Evolutionary conservation across 2,329 filamentous ascomycete genomes (phyloP).

Genomic region (Cladophialophora psammophila): DNA sequence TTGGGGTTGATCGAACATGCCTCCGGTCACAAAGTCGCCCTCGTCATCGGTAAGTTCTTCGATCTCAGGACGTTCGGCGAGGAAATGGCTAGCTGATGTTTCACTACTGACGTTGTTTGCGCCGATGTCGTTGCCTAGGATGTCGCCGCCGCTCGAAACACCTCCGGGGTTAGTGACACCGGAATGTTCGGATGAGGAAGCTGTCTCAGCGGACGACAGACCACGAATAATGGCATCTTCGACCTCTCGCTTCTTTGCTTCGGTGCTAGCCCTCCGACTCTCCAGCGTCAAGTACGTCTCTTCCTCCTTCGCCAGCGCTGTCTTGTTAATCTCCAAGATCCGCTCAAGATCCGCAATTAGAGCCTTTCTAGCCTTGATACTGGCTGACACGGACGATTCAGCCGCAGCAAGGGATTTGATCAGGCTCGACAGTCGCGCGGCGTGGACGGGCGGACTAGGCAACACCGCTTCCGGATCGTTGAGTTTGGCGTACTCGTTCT

Average conservation of each 20-base stretch:
- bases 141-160: constrained; percentile 37
- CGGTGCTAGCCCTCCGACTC: constrained; percentile 73
- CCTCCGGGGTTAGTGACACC: constrained; percentile 40
- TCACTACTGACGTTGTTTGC: constrained; percentile 12
- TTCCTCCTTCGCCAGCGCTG: constrained; percentile 74
- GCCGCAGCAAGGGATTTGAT: constrained; percentile 87
- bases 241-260: constrained; percentile 84
- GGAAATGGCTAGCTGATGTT: constrained; percentile 14
- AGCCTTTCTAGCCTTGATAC: constrained; percentile 81
- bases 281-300: constrained; percentile 68
- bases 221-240: constrained; percentile 91
- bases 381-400: constrained; percentile 86
- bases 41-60: constrained; percentile 40
- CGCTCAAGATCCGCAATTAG: constrained; percentile 84
- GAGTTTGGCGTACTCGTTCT: constrained; percentile 83
- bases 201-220: constrained; percentile 66
- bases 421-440: constrained; percentile 86
- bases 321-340: constrained; percentile 75
- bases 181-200: constrained; percentile 55
- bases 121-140: constrained; percentile 47
- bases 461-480: constrained; percentile 72
- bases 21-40: constrained; percentile 13
- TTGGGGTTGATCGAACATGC: constrained; percentile 14
- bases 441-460: constrained; percentile 87
- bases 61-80: constrained; percentile 37